phyloP scores from a whole-genome alignment of 2,329 filamentous ascomycete genomes.

The Apiospora sp. region DNA sequence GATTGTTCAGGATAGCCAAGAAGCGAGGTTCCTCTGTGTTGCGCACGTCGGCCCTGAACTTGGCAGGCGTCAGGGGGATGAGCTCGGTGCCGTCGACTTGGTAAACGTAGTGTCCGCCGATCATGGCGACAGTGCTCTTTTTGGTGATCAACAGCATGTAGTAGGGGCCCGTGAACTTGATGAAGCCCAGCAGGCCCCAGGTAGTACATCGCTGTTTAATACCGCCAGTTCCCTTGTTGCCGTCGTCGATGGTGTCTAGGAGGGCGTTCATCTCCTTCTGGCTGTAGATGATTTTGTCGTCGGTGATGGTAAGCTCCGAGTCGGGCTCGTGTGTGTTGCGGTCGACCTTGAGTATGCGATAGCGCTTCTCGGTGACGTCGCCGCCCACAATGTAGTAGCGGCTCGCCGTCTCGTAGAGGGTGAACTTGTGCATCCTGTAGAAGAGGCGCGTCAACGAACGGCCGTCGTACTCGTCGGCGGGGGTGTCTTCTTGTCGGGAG shows the following conservation, averaged over 20 bases:
- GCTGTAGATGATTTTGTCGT: conserved; percentile 95
- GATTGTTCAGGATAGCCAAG: conserved; percentile 85
- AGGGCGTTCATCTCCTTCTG: conserved; percentile 92
- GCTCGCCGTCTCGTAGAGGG: conserved; percentile 93
- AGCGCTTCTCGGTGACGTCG: conserved; percentile 87
- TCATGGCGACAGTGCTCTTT: conserved; percentile 92
- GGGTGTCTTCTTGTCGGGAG: conserved; percentile 29
- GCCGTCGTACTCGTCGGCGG: conserved; percentile 36
- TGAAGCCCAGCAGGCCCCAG: conserved; percentile 95
- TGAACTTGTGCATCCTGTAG: conserved; percentile 92
- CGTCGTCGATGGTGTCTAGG: conserved; percentile 93
- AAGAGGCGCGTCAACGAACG: conserved; percentile 46
- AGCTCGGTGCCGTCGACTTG: conserved; percentile 94
- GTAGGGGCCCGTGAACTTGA: conserved; percentile 92
- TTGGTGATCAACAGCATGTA: conserved; percentile 99
- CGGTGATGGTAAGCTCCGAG: conserved; percentile 80
- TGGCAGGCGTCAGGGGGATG: conserved; percentile 81
- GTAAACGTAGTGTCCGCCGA: conserved; percentile 95
- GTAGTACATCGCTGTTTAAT: conserved; percentile 88
- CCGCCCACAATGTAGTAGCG: conserved; percentile 94
- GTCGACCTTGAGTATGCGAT: conserved; percentile 94
- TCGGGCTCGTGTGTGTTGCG: conserved; percentile 83
- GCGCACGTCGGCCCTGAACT: conserved; percentile 76
- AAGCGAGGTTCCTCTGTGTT: conserved; percentile 92
- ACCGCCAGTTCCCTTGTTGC: conserved; percentile 89